phyloP scores from a whole-genome alignment of 352 stramenopile genomes.

The Phytophthora multivora region DNA sequence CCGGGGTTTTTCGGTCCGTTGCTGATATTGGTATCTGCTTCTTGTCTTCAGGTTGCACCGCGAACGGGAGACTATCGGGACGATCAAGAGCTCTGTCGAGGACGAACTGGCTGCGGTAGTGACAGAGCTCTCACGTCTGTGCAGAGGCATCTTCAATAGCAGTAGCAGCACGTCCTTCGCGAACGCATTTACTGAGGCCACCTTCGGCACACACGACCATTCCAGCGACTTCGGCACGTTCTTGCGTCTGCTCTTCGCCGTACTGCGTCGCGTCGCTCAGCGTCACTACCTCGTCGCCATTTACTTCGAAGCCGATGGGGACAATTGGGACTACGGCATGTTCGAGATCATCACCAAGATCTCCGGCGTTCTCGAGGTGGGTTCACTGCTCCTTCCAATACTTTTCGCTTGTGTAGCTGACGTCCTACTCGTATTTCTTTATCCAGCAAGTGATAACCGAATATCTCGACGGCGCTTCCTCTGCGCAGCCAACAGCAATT shows the following conservation, averaged over 20 bases:
- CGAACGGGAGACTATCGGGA: conserved; percentile 77
- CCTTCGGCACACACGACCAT: conserved; percentile 70
- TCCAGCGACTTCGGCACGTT: conserved; percentile 76
- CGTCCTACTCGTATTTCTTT: background rate
- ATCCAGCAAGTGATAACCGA: conserved; percentile 60
- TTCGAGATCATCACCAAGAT: conserved; percentile 69
- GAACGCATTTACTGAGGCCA: conserved; percentile 74
- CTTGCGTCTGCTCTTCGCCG: conserved; percentile 66
- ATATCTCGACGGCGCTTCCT: conserved; percentile 59
- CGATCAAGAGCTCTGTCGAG: conserved; percentile 72
- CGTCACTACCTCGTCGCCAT: conserved; percentile 67
- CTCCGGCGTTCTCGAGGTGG: conserved; percentile 66
- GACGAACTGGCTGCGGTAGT: conserved; percentile 69
- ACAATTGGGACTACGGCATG: conserved; percentile 74
- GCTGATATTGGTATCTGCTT: background rate
- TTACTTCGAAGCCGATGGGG: conserved; percentile 67
- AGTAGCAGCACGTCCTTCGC: conserved; percentile 80
- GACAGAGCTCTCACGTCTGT: conserved; percentile 70
- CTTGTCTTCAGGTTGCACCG: conserved; percentile 58
- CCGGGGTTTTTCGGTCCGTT: no score
- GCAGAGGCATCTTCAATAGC: conserved; percentile 71
- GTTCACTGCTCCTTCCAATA: background rate
- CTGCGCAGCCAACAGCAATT: conserved; percentile 14
- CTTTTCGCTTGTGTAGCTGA: background rate
- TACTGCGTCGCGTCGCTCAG: conserved; percentile 65